Evolutionary conservation across 257 asterid genomes (phyloP), one percentile per base, ranked within the genome.

Genomic region (Solanum raphanifolium): DNA sequence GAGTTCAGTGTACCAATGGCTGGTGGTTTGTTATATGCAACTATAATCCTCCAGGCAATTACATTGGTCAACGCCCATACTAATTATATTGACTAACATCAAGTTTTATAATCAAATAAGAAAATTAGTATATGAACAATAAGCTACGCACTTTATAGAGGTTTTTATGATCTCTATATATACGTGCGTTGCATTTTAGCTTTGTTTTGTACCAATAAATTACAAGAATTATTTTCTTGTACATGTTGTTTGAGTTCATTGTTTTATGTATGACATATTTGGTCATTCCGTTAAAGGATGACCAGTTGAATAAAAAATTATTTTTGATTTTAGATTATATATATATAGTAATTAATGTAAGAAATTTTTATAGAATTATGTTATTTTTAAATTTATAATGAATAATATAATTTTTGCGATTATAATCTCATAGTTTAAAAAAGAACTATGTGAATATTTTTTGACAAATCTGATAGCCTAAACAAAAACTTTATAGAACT

Each of bases 1-100:
- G 90, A 78, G 93, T 78, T 83, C 87, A 23, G 7, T 91, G 94
- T 60, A 3, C 34, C 1, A 86, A 91, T 11, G 88, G 83, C 1
- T 76, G 87, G 88, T 87, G 73, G 89, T 91, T 88, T 34, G 89
- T 89, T n/a, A 89, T 29, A 6, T 90, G 92, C 29, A 90, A 69
- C 88, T 90, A 90, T 89, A 48, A 87, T 18, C 89, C 91, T 32
- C 91, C 87, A 0, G 92, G 92, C 13, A 89, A 89, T 36, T 55
- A 29, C 15, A 10, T 25, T 4, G 92, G 92, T 3, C 83, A 87
- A 83, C 88, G 69, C 3, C 91, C 92, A 4, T 3, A 89, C 75
- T 87, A 62, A 81, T 5, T 43, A 27, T 9, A 0, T 43, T 7
- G n/a, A n/a, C 62, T 39, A n/a, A 38, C 1, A 58, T 8, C 66